Percentiles rank a stretch among this genome's conserved stretches.
These are phyloP conservation scores for Phaeophleospora eucalypticola DNA, from an alignment of 2,329 filamentous ascomycete genomes.

Conservation along the genomic window DNA sequence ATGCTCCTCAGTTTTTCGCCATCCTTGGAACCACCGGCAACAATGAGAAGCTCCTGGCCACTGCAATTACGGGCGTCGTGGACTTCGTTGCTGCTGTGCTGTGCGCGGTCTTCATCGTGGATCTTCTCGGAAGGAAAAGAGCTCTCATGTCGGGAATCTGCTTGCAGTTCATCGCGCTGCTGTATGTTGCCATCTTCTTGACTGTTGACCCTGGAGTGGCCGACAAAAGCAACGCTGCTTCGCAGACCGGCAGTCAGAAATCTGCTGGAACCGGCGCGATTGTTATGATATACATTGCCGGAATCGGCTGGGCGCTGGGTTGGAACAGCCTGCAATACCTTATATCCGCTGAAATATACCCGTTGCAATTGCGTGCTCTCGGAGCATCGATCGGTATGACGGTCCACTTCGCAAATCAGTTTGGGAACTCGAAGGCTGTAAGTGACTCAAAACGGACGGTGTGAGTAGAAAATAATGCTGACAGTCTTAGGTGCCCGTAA, in stretches of 20 bases:
- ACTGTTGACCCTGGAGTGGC: slow-evolving; percentile 57
- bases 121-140: slow-evolving; percentile 24
- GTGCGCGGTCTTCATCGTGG: slow-evolving; percentile 68
- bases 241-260: slow-evolving; percentile 49
- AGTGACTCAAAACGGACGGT: not conserved
- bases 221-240: slow-evolving; percentile 39
- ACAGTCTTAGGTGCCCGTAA: slow-evolving; percentile 25
- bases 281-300: slow-evolving; percentile 51
- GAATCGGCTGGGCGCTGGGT: slow-evolving; percentile 62
- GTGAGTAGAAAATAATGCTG: not conserved
- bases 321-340: slow-evolving; percentile 59
- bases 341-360: slow-evolving; percentile 73
- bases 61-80: slow-evolving; percentile 70
- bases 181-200: slow-evolving; percentile 53
- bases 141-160: slow-evolving; percentile 43
- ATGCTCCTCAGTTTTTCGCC: slow-evolving; percentile 67
- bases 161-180: slow-evolving; percentile 40
- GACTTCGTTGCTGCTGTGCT: slow-evolving; percentile 64
- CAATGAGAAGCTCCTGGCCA: slow-evolving; percentile 67
- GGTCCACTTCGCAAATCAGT: slow-evolving; percentile 68
- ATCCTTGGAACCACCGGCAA: slow-evolving; percentile 66
- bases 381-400: slow-evolving; percentile 71
- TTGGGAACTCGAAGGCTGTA: slow-evolving; percentile 67
- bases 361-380: slow-evolving; percentile 66
- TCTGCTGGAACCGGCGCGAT: slow-evolving; percentile 63